These are phyloP conservation scores for Solanum phureja DNA, from an alignment of 257 asterid species.

Conservation along the genomic window DNA sequence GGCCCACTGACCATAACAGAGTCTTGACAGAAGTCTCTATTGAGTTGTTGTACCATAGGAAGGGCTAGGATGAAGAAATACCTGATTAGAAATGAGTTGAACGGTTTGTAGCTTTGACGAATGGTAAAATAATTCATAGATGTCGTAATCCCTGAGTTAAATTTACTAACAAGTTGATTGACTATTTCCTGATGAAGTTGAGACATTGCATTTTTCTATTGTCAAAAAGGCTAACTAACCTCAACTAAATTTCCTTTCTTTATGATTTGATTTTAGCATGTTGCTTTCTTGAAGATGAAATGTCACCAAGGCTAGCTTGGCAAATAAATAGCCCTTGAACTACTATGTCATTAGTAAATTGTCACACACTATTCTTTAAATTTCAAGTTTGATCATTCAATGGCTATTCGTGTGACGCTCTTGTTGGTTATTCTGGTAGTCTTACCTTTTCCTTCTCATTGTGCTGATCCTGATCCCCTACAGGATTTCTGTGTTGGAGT, in stretches of 20 bases:
- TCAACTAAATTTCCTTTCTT: neutral
- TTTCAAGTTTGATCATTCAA: neutral
- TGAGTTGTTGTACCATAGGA: neutral
- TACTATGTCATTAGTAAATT: neutral
- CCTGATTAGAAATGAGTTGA: neutral
- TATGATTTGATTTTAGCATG: neutral
- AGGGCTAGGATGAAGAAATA: neutral
- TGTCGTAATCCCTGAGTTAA: neutral
- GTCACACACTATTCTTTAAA: neutral
- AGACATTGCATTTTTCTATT: neutral
- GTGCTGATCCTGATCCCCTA: constrained; percentile 43
- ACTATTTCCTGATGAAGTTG: neutral
- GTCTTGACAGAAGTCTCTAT: neutral
- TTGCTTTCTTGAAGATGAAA: neutral
- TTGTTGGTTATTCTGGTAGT: neutral
- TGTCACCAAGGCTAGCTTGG: neutral
- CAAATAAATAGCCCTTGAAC: neutral
- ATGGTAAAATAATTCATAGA: neutral
- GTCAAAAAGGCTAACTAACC: neutral
- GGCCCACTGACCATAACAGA: neutral
- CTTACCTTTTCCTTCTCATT: constrained; percentile 23
- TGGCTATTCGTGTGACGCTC: neutral
- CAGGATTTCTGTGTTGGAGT: constrained; percentile 54
- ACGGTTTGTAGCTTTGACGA: neutral
- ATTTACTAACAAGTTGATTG: neutral